Base-by-base conservation (phyloP, 345 rosid species). In the Sapria himalayana region DNA sequence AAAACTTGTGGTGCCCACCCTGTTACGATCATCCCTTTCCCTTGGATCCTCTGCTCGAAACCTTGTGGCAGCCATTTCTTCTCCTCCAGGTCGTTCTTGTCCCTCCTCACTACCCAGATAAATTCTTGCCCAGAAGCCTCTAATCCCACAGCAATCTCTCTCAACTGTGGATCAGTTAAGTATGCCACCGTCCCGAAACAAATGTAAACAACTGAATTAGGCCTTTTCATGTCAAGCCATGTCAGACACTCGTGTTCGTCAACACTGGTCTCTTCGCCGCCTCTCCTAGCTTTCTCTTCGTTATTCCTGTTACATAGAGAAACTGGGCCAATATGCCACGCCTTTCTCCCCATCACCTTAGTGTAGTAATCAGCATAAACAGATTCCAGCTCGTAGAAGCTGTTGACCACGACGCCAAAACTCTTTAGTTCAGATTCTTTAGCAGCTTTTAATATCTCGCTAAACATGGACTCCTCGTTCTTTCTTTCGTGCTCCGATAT, bases 201-300 rank as follows among this genome's bases (percentile, higher is more conserved):
- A 17, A 75, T 22, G 52, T 72, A 75, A 20, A 75, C 33, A 2
- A 70, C 81, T 4, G 76, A 76, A 34, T 37, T 54, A 24, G 55
- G 47, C 37, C 20, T 35, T 64, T 73, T 76, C 10, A 58, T 56
- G 50, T 73, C 66, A 2, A 76, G 73, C 81, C 81, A 76, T 39
- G 42, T 46, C 29, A 67, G 32, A 43, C 71, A 67, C 21, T 56
- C 45, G 29, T 60, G 46, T 44, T 56, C 51, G 33, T 64, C 62
- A 0, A 48, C 45, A 39, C 58, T 41, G 0, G 62, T 46, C 39
- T 45, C 50, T 23, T 41, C 54, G 0, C 73, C 71, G 0, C 73
- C 71, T 22, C 74, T 60, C 22, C 18, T 51, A 33, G 67, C 55
- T 52, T 69, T 72, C 25, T 69, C 74, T 48, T 64, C 45, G 9